Percentiles rank a stretch among this genome's conserved stretches.
phyloP scores from a whole-genome alignment of 805 yeast genomes.

The Aciculoconidium aculeatum region DNA sequence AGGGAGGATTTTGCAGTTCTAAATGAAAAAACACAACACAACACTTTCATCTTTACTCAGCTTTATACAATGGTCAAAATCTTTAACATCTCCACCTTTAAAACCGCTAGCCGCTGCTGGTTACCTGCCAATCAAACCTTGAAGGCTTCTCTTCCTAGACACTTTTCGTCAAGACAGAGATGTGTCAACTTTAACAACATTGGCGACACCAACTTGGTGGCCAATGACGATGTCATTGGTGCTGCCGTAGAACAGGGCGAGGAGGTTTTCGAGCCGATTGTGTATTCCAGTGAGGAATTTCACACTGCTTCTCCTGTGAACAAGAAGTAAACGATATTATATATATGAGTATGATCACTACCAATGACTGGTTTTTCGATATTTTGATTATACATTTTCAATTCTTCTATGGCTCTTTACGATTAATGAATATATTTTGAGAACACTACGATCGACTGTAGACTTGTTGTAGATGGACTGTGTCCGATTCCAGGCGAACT shows the following conservation, averaged over 20 bases:
- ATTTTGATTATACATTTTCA: slow-evolving; percentile 2
- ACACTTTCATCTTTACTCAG: slow-evolving; percentile 3
- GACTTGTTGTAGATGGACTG: too few relatives aligned
- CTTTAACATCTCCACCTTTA: slow-evolving; percentile 28
- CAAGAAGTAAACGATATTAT: slow-evolving; percentile 11
- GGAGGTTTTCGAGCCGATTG: slow-evolving; percentile 33
- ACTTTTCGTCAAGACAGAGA: slow-evolving; percentile 33
- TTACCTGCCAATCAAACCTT: slow-evolving; percentile 22
- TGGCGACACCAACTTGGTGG: slow-evolving; percentile 25
- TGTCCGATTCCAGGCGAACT: too few relatives aligned
- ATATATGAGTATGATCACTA: slow-evolving; percentile 4
- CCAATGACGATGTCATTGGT: slow-evolving; percentile 29
- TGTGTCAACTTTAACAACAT: slow-evolving; percentile 28
- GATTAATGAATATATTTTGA: too few relatives aligned
- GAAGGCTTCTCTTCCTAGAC: slow-evolving; percentile 15
- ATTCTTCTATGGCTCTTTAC: slow-evolving; percentile 3
- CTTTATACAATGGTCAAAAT: slow-evolving; percentile 9
- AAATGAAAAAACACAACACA: background rate
- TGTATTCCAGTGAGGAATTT: slow-evolving; percentile 36
- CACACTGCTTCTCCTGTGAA: slow-evolving; percentile 41
- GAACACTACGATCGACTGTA: too few relatives aligned
- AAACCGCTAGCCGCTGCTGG: slow-evolving; percentile 42
- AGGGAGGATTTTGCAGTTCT: background rate
- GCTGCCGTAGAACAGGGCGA: slow-evolving; percentile 11
- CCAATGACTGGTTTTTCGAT: background rate